These are phyloP conservation scores for Alternaria infectoria DNA, from an alignment of 2,329 filamentous ascomycete genomes.

Conservation along the genomic window DNA sequence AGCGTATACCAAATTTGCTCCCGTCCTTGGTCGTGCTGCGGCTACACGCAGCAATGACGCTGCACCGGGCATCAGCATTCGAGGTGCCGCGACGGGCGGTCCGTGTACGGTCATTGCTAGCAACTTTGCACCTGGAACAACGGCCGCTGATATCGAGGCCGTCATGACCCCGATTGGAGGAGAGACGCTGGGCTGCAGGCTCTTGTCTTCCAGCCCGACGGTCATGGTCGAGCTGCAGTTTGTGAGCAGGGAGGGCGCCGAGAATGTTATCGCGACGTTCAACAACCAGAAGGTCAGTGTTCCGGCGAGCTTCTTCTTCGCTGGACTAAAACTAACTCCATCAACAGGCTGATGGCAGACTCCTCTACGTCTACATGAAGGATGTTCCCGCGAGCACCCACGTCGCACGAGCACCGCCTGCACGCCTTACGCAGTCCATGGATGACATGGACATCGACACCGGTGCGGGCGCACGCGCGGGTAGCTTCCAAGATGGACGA, in stretches of 20 bases:
- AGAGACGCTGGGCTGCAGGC: conserved; percentile 67
- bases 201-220: conserved; percentile 71
- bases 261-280: conserved; percentile 76
- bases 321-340: conserved; percentile 14
- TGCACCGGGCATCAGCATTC: conserved; percentile 66
- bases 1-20: conserved; percentile 51
- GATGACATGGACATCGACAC: conserved; percentile 54
- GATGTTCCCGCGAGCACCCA: conserved; percentile 44
- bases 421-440: conserved; percentile 29
- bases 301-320: not conserved
- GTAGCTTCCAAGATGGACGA: conserved; percentile 52
- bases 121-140: conserved; percentile 83
- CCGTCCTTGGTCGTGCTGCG: conserved; percentile 32
- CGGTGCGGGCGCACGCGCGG: conserved; percentile 33
- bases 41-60: conserved; percentile 38
- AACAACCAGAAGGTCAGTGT: conserved; percentile 75
- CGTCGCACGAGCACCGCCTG: conserved; percentile 29
- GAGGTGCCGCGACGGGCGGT: conserved; percentile 69
- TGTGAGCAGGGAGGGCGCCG: conserved; percentile 72
- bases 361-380: conserved; percentile 76
- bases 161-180: conserved; percentile 77
- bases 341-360: conserved; percentile 74
- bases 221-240: conserved; percentile 82
- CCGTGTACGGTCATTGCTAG: conserved; percentile 76
- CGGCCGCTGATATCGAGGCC: conserved; percentile 80